These are phyloP conservation scores for Pseudozyma pruni DNA, from an alignment of 1,284 basidiomycete genomes.

Conservation along the genomic window DNA sequence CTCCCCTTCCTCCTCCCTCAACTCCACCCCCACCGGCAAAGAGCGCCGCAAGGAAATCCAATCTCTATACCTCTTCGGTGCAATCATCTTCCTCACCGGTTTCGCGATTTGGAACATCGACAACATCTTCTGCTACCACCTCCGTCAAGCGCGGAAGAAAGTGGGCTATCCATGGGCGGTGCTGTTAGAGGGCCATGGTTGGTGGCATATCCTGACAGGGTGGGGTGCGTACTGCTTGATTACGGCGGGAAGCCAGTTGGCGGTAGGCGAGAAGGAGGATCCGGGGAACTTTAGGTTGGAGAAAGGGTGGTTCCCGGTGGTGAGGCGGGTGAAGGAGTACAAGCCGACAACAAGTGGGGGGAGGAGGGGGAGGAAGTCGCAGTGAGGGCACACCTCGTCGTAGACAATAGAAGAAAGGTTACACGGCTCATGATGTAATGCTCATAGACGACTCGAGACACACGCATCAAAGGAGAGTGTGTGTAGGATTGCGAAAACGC, in stretches of 20 bases:
- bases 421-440: too few relatives aligned
- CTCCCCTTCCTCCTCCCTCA: slow-evolving; percentile 30
- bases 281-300: slow-evolving; percentile 39
- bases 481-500: slow-evolving; percentile 4
- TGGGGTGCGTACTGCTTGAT: slow-evolving; percentile 70
- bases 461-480: not conserved
- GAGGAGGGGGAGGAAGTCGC: not conserved
- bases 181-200: slow-evolving; percentile 63
- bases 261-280: slow-evolving; percentile 49
- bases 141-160: slow-evolving; percentile 39
- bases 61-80: slow-evolving; percentile 35
- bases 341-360: slow-evolving; percentile 1
- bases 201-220: slow-evolving; percentile 72
- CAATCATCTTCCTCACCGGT: slow-evolving; percentile 66
- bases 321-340: slow-evolving; percentile 39
- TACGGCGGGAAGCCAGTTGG: slow-evolving; percentile 53
- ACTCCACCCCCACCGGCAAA: slow-evolving; percentile 12
- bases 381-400: not conserved
- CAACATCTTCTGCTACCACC: slow-evolving; percentile 70
- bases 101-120: slow-evolving; percentile 72
- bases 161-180: slow-evolving; percentile 58
- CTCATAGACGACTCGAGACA: too few relatives aligned
- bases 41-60: slow-evolving; percentile 22
- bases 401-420: not conserved
- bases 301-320: slow-evolving; percentile 24